Percentiles rank a stretch among this genome's conserved stretches.
These are phyloP conservation scores for Cetradonia linearis DNA, from an alignment of 495 filamentous ascomycete genomes.

Conservation along the genomic window DNA sequence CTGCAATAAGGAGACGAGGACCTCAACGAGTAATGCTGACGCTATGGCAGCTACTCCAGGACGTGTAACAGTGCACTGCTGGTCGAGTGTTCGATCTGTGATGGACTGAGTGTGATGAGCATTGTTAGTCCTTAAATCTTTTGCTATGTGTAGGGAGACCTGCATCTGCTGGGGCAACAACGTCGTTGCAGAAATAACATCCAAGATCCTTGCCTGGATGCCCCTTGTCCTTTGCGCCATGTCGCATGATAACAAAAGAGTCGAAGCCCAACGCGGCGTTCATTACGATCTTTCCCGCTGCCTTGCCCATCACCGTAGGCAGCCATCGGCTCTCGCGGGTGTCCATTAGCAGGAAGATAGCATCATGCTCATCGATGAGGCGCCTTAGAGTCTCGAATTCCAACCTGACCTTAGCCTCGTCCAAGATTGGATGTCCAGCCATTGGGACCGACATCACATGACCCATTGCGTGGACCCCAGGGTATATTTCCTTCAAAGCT, in stretches of 20 bases:
- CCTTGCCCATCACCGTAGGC: slow-evolving; percentile 95
- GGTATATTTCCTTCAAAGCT: slow-evolving; percentile 76
- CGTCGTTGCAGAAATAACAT: slow-evolving; percentile 98
- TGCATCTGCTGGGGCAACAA: slow-evolving; percentile 89
- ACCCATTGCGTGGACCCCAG: slow-evolving; percentile 72
- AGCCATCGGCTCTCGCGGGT: slow-evolving; percentile 91
- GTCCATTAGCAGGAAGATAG: slow-evolving; percentile 91
- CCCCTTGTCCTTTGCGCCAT: slow-evolving; percentile 48
- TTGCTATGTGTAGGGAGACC: slow-evolving; percentile 30
- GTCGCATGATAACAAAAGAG: slow-evolving; percentile 92
- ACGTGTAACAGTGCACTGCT: slow-evolving; percentile 95
- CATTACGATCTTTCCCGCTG: slow-evolving; percentile 84
- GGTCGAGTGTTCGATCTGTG: slow-evolving; percentile 88
- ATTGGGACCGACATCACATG: slow-evolving; percentile 81
- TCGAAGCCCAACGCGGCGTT: slow-evolving; percentile 96
- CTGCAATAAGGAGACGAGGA: slow-evolving; percentile 78
- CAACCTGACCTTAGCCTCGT: slow-evolving; percentile 51
- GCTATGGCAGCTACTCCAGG: slow-evolving; percentile 88
- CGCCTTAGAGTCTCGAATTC: slow-evolving; percentile 67
- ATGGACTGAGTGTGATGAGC: slow-evolving; percentile 52
- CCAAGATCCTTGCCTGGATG: slow-evolving; percentile 53
- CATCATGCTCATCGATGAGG: slow-evolving; percentile 81
- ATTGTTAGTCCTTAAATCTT: slow-evolving; percentile 33
- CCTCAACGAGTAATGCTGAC: slow-evolving; percentile 82
- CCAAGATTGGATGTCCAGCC: slow-evolving; percentile 78